These are phyloP conservation scores for Flaveria sonorensis DNA, from an alignment of 129 eudicot species.

Conservation along the genomic window DNA sequence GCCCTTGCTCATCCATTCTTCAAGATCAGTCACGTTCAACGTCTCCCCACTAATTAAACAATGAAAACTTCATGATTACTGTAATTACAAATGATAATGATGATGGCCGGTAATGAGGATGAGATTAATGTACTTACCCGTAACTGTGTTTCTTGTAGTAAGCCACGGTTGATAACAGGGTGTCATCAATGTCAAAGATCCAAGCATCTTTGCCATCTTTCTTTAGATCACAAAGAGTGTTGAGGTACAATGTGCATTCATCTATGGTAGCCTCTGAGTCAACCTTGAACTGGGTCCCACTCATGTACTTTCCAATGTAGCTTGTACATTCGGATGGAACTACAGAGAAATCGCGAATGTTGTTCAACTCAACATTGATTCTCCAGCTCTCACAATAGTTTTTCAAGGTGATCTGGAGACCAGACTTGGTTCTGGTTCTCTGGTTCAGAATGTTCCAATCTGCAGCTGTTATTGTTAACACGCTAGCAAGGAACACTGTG, in stretches of 20 bases:
- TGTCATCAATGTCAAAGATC: constrained; percentile 78
- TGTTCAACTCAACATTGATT: constrained; percentile 66
- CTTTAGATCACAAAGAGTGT: constrained; percentile 50
- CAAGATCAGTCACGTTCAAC: constrained; percentile 51
- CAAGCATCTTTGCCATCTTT: constrained; percentile 70
- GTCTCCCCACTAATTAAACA: constrained; percentile 44
- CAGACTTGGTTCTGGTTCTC: constrained; percentile 27
- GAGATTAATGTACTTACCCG: constrained; percentile 38
- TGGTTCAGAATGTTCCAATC: constrained; percentile 66
- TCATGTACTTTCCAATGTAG: constrained; percentile 66
- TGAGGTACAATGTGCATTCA: constrained; percentile 50
- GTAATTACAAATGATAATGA: background rate
- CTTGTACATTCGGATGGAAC: constrained; percentile 61
- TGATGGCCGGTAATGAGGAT: background rate
- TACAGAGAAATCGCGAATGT: constrained; percentile 47
- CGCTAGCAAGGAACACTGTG: constrained; percentile 25
- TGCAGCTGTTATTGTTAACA: constrained; percentile 29
- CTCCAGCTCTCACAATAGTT: constrained; percentile 78
- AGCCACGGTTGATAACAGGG: constrained; percentile 67
- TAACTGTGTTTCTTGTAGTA: constrained; percentile 59
- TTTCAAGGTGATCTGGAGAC: constrained; percentile 48
- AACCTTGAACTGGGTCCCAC: constrained; percentile 47
- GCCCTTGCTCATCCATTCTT: constrained; percentile 65
- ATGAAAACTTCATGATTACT: background rate
- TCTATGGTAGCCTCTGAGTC: constrained; percentile 63